These are phyloP conservation scores for Pittosporum tobira DNA, from an alignment of 129 eudicot species.

Conservation along the genomic window DNA sequence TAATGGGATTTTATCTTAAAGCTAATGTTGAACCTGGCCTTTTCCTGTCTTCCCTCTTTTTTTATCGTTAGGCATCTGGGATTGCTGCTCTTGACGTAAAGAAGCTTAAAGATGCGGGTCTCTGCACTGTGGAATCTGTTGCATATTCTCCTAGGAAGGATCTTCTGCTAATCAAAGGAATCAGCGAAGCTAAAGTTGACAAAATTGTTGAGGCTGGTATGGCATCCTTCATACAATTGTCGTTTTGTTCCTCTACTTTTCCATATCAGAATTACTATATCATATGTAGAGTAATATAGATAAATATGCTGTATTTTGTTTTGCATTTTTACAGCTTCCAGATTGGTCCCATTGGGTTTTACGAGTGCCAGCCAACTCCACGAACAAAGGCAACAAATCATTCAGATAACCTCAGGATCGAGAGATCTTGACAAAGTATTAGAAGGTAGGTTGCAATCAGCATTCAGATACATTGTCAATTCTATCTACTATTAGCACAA, in stretches of 20 bases:
- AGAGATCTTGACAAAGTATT: conserved; percentile 85
- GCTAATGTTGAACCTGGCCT: conserved; percentile 1
- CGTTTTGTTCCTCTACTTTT: background rate
- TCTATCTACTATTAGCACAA: background rate
- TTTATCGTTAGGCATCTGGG: conserved; percentile 51
- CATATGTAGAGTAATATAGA: too few species aligned
- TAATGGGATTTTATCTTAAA: background rate
- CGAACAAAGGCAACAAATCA: conserved; percentile 79
- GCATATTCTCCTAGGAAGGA: conserved; percentile 90
- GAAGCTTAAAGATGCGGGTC: conserved; percentile 95
- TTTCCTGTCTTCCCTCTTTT: background rate
- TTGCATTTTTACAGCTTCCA: conserved; percentile 55
- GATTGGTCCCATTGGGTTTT: conserved; percentile 90
- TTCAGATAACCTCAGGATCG: conserved; percentile 89
- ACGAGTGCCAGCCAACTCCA: conserved; percentile 90
- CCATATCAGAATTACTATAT: background rate
- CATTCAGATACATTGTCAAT: background rate
- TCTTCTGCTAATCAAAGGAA: conserved; percentile 91
- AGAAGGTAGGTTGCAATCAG: conserved; percentile 45
- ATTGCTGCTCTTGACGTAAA: conserved; percentile 81
- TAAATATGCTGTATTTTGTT: background rate
- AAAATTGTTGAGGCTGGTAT: conserved; percentile 91
- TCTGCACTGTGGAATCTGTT: conserved; percentile 93
- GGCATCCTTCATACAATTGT: conserved; percentile 11
- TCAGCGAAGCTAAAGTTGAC: conserved; percentile 97